phyloP scores from a whole-genome alignment of 805 yeast genomes.

The Tetrapisispora fleetii region DNA sequence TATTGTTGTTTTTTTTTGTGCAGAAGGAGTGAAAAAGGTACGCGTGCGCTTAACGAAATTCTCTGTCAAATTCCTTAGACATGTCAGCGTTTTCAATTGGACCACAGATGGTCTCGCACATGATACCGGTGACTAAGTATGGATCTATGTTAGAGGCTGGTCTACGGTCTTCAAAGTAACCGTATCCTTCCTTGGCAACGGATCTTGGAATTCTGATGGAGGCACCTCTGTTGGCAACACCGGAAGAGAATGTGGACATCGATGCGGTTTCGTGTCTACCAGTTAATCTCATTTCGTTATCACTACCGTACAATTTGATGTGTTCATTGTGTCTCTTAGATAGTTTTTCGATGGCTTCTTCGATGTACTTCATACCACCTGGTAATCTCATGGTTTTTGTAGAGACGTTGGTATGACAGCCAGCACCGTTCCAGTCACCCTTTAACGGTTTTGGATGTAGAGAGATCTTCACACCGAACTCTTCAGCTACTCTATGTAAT shows the following conservation, averaged over 20 bases:
- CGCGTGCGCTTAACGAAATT: slow-evolving; percentile 23
- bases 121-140: slow-evolving; percentile 95
- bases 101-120: slow-evolving; percentile 94
- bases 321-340: slow-evolving; percentile 96
- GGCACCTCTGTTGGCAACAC: slow-evolving; percentile 99
- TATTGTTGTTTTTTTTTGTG: not conserved
- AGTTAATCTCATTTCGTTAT: slow-evolving; percentile 90
- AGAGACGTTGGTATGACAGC: slow-evolving; percentile 98
- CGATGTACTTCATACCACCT: slow-evolving; percentile 95
- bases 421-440: slow-evolving; percentile 99
- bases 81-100: slow-evolving; percentile 90
- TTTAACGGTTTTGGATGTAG: slow-evolving; percentile 98
- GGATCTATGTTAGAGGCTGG: slow-evolving; percentile 99
- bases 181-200: slow-evolving; percentile 95
- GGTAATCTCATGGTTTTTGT: slow-evolving; percentile 82
- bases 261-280: slow-evolving; percentile 99
- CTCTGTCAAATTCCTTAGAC: slow-evolving; percentile 82
- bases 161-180: slow-evolving; percentile 99
- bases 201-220: slow-evolving; percentile 98
- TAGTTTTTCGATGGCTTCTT: slow-evolving; percentile 84
- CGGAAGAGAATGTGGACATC: slow-evolving; percentile 79
- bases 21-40: not conserved
- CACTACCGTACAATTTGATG: slow-evolving; percentile 89
- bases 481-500: slow-evolving; percentile 92
- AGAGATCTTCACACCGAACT: slow-evolving; percentile 95